phyloP scores from a whole-genome alignment of 2,329 filamentous ascomycete species.

The Pestalotiopsis sp. region DNA sequence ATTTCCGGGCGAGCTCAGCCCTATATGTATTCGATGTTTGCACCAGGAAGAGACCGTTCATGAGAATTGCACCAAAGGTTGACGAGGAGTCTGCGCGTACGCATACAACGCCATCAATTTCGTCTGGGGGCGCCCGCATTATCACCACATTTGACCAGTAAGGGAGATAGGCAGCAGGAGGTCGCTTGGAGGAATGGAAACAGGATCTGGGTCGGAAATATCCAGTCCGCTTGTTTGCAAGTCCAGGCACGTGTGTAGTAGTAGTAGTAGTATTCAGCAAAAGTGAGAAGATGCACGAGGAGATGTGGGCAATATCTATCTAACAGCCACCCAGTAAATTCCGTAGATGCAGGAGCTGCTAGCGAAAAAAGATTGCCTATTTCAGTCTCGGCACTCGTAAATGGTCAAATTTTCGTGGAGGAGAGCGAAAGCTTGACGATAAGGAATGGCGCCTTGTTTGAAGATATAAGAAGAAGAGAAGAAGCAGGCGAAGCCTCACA shows the following conservation, averaged over 20 bases:
- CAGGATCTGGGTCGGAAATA: not conserved
- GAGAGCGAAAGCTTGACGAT: constrained; percentile 76
- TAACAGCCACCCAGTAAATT: constrained; percentile 84
- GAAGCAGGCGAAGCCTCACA: constrained; percentile 27
- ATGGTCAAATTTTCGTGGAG: constrained; percentile 87
- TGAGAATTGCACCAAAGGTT: not conserved
- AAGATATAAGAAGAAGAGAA: constrained; percentile 37
- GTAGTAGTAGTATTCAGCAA: not conserved
- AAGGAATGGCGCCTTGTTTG: constrained; percentile 78
- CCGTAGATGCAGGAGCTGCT: constrained; percentile 79
- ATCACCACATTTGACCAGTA: not conserved
- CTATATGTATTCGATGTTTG: not conserved
- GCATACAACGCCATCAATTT: not conserved
- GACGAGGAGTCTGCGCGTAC: not conserved
- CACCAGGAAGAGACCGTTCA: not conserved
- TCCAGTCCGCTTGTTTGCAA: not conserved
- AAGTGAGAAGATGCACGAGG: constrained; percentile 16
- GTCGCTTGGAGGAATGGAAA: not conserved
- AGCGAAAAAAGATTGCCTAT: constrained; percentile 90
- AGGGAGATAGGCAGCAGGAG: not conserved
- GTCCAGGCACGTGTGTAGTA: not conserved
- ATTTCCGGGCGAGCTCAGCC: not conserved
- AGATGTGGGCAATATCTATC: constrained; percentile 92
- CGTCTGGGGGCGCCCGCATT: not conserved
- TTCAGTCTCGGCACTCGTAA: constrained; percentile 83